Conservation (phyloP, 2,329 filamentous ascomycete species). For the Chalaropsis thielavioides region DNA sequence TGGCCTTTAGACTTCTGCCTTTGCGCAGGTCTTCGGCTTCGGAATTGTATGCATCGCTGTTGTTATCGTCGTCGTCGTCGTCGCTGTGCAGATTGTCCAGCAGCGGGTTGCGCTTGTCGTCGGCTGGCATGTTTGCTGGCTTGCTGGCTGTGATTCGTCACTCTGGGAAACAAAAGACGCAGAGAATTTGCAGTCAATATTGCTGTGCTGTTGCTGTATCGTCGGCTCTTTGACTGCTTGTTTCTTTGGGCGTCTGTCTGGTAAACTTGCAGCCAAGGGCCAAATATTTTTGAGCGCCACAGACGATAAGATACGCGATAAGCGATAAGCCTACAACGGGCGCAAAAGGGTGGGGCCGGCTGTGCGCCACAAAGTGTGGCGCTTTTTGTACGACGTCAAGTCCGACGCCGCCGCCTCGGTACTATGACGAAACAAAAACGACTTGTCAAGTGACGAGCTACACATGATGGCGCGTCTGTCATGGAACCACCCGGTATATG, state of each 20-base stretch:
- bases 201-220: background rate
- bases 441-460: background rate
- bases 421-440: too few species aligned
- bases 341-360: background rate
- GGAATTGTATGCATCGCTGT: slow-evolving; percentile 40
- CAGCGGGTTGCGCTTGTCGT: slow-evolving; percentile 16
- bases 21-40: slow-evolving; percentile 52
- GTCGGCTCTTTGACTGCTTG: background rate
- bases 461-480: background rate
- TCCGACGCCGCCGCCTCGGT: background rate
- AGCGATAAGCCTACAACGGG: slow-evolving; percentile 6
- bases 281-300: slow-evolving; percentile 17
- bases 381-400: background rate
- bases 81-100: slow-evolving; percentile 35
- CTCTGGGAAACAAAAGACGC: background rate
- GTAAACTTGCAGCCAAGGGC: background rate
- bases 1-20: slow-evolving; percentile 47
- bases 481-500: background rate
- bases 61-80: slow-evolving; percentile 35
- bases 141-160: background rate
- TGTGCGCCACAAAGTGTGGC: background rate
- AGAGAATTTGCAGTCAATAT: background rate
- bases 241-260: background rate
- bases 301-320: background rate
- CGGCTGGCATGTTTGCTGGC: slow-evolving; percentile 20